Base-by-base conservation (phyloP, 2,329 filamentous ascomycete genomes). In the Botrytis cinerea region DNA sequence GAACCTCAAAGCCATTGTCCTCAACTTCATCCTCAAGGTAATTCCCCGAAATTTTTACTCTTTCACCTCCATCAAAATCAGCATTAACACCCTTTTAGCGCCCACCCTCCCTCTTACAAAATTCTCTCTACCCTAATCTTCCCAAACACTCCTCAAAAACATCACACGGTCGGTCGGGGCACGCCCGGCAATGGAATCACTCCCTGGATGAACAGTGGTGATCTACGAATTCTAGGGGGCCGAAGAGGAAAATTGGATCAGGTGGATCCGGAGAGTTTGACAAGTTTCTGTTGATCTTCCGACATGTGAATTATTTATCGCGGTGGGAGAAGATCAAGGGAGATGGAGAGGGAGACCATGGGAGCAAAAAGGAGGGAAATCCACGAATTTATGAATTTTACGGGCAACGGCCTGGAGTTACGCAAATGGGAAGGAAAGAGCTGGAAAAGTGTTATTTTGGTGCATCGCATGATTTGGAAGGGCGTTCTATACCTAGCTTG, bases 251-350 rank as follows among this genome's bases (percentile, higher is more conserved):
- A 68, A 35, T 12, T 68, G 32, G 64, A 68, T 54, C 64, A 68
- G 38, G 64, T 68, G 46, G 64, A 68, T 68, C 64, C 64, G 35
- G 64, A 68, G 35, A 68, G 64, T 46, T 68, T 68, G 48, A 68
- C 64, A 35, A 51, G 64, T 57, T 68, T 68, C 16, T 51, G 35
- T 68, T 54, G 48, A 57, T 10, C 12, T 57, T 57, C 14, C n/a
- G 14, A 4, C 6, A 28, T 18, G n/a, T 32, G 14, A 32, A 57
- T 57, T 32, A 28, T 28, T 32, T 6, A 18, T 28, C n/a, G 51
- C n/a, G n/a, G 28, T 32, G 51, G 0, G 51, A 18, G 14, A 18
- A 8, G n/a, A 57, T 57, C 0, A n/a, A 28, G n/a, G n/a, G 51
- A 28, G 51, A 32, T 57, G n/a, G 28, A 6, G 3, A 57, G n/a